These are phyloP conservation scores for Buxus sempervirens DNA, from an alignment of 164 flowering plant genomes.

Conservation along the genomic window DNA sequence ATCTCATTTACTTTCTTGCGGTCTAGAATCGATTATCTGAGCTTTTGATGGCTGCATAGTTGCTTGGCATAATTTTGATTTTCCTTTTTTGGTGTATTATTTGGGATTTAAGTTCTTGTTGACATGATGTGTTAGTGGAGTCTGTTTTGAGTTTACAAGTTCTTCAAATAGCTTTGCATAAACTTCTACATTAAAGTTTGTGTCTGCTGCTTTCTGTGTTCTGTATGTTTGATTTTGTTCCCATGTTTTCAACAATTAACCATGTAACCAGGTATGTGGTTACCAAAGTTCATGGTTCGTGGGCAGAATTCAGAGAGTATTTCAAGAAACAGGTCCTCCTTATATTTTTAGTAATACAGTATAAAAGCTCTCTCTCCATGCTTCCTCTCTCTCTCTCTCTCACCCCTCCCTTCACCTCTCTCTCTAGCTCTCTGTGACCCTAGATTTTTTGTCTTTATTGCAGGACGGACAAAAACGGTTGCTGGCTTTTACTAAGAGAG, in stretches of 20 bases:
- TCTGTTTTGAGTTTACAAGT: no score
- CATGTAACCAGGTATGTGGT: conserved; percentile 68
- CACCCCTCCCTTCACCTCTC: conserved; percentile 4
- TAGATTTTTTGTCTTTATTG: conserved; percentile 3
- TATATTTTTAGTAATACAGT: neutral
- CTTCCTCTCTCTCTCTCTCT: conserved; percentile 10
- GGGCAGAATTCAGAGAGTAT: conserved; percentile 79
- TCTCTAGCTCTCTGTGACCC: conserved; percentile 4
- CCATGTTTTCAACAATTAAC: conserved; percentile 20
- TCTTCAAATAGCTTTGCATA: no score
- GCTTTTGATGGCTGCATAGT: no score
- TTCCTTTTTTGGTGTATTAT: no score
- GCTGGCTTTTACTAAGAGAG: conserved; percentile 88
- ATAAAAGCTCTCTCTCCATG: neutral
- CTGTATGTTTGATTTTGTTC: neutral
- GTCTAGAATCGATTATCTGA: no score
- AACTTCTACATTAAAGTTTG: neutral
- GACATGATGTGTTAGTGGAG: neutral
- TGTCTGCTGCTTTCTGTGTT: neutral
- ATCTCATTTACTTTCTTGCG: no score
- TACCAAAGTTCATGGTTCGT: conserved; percentile 83
- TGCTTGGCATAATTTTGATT: no score
- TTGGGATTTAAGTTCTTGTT: no score
- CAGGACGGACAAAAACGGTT: conserved; percentile 85
- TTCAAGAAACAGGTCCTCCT: conserved; percentile 64